A percentile compares a stretch with the other conserved stretches of the same genome.
Evolutionary conservation across 345 rosid species (phyloP).

Genomic region (Zanthoxylum bungeanum): DNA sequence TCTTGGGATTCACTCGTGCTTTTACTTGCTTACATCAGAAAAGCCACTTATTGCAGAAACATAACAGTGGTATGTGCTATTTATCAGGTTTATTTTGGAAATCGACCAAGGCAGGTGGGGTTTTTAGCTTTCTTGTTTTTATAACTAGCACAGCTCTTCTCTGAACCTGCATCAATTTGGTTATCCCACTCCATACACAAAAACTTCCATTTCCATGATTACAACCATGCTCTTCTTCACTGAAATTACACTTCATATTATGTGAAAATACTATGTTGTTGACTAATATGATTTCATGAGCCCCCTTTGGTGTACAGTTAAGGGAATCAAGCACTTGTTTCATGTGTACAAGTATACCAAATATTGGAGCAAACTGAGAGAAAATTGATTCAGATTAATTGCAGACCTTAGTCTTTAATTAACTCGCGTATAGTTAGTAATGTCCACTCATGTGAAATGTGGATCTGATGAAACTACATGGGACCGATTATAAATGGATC

Average conservation of each 20-base stretch:
- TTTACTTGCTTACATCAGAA: neutral
- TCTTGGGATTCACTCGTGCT: neutral
- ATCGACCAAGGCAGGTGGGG: too few species aligned
- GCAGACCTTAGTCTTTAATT: too few species aligned
- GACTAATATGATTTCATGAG: neutral
- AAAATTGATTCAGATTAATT: neutral
- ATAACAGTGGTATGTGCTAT: neutral
- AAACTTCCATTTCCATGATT: slow-evolving; percentile 67
- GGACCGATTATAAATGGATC: too few species aligned
- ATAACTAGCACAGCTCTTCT: too few species aligned
- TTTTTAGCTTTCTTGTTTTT: too few species aligned
- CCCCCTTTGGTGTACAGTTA: neutral
- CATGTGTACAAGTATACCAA: neutral
- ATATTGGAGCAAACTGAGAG: neutral
- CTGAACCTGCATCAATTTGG: slow-evolving; percentile 79
- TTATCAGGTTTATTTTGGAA: too few species aligned
- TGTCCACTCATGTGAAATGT: too few species aligned
- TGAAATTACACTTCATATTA: neutral
- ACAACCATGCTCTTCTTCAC: slow-evolving; percentile 55
- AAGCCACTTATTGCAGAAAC: too few species aligned
- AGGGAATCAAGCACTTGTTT: neutral
- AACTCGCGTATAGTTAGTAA: too few species aligned
- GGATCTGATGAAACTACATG: too few species aligned
- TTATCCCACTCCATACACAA: slow-evolving; percentile 64
- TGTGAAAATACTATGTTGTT: neutral